These are phyloP conservation scores for Fraxinus nigra DNA, from an alignment of 305 asterid genomes.

Conservation along the genomic window DNA sequence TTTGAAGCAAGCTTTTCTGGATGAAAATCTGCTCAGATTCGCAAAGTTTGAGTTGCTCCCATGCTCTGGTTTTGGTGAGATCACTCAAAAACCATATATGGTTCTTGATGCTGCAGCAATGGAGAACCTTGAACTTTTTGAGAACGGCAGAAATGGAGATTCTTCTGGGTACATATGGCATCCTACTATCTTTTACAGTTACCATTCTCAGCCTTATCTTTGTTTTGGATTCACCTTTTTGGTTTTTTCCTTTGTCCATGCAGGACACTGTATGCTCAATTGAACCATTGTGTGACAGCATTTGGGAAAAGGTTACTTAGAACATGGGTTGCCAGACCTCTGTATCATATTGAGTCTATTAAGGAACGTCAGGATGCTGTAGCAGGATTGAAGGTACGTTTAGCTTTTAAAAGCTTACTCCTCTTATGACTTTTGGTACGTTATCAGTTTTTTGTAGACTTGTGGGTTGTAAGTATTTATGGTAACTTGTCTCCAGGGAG, in stretches of 20 bases:
- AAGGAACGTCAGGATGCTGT: slow-evolving; percentile 94
- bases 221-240: slow-evolving; percentile 21
- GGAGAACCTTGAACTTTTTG: slow-evolving; percentile 96
- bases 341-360: slow-evolving; percentile 67
- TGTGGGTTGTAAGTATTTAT: slow-evolving; percentile 1
- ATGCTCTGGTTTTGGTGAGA: slow-evolving; percentile 61
- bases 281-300: slow-evolving; percentile 85
- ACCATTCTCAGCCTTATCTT: slow-evolving; percentile 15
- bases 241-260: slow-evolving; percentile 25
- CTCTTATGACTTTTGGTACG: neutral
- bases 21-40: slow-evolving; percentile 77
- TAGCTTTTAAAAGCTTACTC: slow-evolving; percentile 17
- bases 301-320: slow-evolving; percentile 90
- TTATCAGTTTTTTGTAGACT: neutral
- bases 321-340: slow-evolving; percentile 93
- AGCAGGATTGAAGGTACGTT: slow-evolving; percentile 70
- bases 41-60: slow-evolving; percentile 92
- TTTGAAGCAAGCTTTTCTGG: slow-evolving; percentile 85
- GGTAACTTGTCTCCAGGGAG: slow-evolving; percentile 46
- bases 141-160: slow-evolving; percentile 86
- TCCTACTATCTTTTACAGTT: slow-evolving; percentile 14
- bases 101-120: slow-evolving; percentile 93
- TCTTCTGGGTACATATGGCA: slow-evolving; percentile 68
- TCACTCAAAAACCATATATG: slow-evolving; percentile 68
- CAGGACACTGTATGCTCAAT: slow-evolving; percentile 84